Conservation (phyloP, 352 stramenopile genomes). For the Globisporangium echinulatum region DNA sequence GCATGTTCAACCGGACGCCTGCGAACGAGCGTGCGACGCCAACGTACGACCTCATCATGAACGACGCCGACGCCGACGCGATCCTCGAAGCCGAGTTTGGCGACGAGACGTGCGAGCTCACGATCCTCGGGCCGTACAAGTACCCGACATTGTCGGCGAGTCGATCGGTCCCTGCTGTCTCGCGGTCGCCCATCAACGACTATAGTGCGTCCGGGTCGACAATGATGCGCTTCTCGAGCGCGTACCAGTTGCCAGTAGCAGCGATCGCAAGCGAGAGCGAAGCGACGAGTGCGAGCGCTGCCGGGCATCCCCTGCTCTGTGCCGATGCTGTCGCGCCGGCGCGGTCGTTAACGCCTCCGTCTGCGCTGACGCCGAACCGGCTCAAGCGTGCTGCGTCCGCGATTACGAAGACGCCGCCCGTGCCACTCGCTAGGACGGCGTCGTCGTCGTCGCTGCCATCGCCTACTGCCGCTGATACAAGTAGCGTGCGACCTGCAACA, state of each 20-base stretch:
- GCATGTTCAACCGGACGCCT: constrained; percentile 16
- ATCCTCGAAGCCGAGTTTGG: constrained; percentile 26
- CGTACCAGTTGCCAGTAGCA: background rate
- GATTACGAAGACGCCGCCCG: constrained; percentile 24
- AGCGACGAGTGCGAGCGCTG: background rate
- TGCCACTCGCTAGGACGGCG: constrained; percentile 6
- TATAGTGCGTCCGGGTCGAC: background rate
- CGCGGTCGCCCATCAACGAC: constrained; percentile 13
- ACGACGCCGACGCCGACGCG: constrained; percentile 19
- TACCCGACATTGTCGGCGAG: constrained; percentile 19
- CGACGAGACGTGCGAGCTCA: constrained; percentile 16
- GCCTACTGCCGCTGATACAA: background rate
- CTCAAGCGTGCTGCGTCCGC: constrained; percentile 24
- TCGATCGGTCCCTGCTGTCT: background rate
- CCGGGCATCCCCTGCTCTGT: background rate
- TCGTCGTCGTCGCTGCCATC: constrained; percentile 1
- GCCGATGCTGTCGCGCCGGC: background rate
- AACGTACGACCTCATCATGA: constrained; percentile 24
- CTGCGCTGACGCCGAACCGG: constrained; percentile 14
- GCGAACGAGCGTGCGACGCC: constrained; percentile 5
- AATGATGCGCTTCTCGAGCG: constrained; percentile 4
- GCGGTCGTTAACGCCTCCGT: constrained; percentile 8
- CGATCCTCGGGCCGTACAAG: constrained; percentile 21
- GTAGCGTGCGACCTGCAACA: background rate
- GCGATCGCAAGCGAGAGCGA: background rate